Base-by-base conservation (phyloP, 1,139 yeast species). In the Ogataea hybrid region DNA sequence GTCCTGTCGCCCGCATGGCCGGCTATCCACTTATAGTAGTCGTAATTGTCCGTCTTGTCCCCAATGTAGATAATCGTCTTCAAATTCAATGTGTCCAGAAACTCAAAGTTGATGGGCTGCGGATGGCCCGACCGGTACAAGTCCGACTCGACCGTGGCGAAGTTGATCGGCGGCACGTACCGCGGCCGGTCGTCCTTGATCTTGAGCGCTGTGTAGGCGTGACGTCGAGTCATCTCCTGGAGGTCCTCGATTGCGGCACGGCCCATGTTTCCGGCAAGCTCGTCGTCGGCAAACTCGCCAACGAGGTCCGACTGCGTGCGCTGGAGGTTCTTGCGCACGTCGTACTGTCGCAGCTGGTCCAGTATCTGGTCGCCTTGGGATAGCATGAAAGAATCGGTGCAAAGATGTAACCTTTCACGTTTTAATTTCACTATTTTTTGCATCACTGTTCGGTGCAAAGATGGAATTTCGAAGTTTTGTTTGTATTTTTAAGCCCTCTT, bases 81-180 rank as follows among this genome's bases (percentile, higher is more conserved):
- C 44, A 92, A 64, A 20, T 80, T 71, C 38, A 92, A 65, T 37
- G 80, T 84, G 53, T 80, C 77, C 20, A 92, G 70, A 55, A 86
- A 92, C 11, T 85, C 79, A 58, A 81, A 87, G 64, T 89, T 90
- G 53, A 82, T 75, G 0, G 86, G 85, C 69, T 88, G 85, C 3
- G 98, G 98, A 58, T 89, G 95, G 3, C 98, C 98, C 2, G 95
- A 84, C 27, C 98, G 70, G 62, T 89, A 92, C 14, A 92, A 78
- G 5, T 87, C 81, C 46, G 86, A 90, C 50, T 87, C 96, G 2
- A 90, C 96, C 15, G 87, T 75, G 1, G 96, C 79, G 58, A 90
- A 90, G 64, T 89, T 89, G 52, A 92, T 71, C 2, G 98, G 98
- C 2, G 98, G 97, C 6, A 88, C 95, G 50, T 69, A 73, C 35